Base-by-base conservation (phyloP, 306 rosid species). In the Acacia crassicarpa region DNA sequence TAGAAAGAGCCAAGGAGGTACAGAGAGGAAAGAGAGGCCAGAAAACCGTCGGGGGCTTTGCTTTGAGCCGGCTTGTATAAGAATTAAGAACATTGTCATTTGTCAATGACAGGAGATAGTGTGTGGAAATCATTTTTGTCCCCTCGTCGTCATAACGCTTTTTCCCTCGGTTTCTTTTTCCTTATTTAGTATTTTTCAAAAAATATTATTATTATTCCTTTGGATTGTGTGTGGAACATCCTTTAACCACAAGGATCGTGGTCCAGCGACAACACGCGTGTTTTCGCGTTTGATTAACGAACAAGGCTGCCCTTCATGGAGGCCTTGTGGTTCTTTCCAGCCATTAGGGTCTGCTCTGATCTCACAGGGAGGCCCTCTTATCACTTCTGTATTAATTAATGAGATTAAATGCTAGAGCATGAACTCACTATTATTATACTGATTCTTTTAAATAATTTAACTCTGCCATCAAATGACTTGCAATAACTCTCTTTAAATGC, bases 41-140 rank as follows among this genome's bases (percentile, higher is more conserved):
- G 30, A 49, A 83, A 75, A 83, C 79, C 79, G 72, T 65, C 12
- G 43, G 82, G 13, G 48, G 48, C 41, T 77, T 15, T 68, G 78
- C 44, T 41, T 54, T 25, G 25, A 38, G 84, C 84, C 80, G 85
- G 91, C 83, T 85, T 82, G 10, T n/a, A 82, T 72, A 73, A 85
- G 84, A 84, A 87, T 1, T 75, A 75, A 85, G 80, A 85, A 51
- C 58, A 16, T 0, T 51, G 22, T 51, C 58, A 51, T 51, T 23
- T 66, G 59, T 11, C 69, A 85, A 86, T 82, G 90, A 87, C 85
- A 51, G 84, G 85, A 79, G 76, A 81, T 56, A 68, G 63, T 78
- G 72, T 12, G 65, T 48, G 78, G 44, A 81, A 87, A 84, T 80
- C 85, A 83, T 81, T 79, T 69, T 81, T 85, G 90, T 78, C 85